phyloP scores from a whole-genome alignment of 179 eudicot genomes.

The Dionaea muscipula region DNA sequence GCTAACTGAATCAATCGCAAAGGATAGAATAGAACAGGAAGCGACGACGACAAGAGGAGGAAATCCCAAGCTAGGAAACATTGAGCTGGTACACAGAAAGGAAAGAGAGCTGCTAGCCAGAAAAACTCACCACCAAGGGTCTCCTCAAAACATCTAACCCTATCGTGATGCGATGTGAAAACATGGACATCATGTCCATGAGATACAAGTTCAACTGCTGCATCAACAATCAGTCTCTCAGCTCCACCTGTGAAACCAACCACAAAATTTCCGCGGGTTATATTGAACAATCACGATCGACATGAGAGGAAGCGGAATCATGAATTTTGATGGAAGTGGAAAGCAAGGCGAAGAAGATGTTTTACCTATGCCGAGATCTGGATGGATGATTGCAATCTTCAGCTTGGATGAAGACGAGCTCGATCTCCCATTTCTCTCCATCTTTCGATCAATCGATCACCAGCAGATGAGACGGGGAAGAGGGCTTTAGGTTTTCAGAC shows the following conservation, averaged over 20 bases:
- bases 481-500: too few relatives aligned
- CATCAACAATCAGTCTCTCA: slow-evolving; percentile 91
- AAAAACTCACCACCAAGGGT: slow-evolving; percentile 55
- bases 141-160: slow-evolving; percentile 77
- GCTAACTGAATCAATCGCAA: too few relatives aligned
- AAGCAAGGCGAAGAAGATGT: background rate
- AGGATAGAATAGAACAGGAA: too few relatives aligned
- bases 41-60: too few relatives aligned
- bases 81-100: background rate
- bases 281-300: background rate
- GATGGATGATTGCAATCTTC: slow-evolving; percentile 72
- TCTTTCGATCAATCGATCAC: slow-evolving; percentile 3
- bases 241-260: slow-evolving; percentile 61
- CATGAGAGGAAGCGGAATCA: background rate
- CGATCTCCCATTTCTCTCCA: slow-evolving; percentile 30
- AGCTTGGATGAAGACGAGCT: too few relatives aligned
- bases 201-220: slow-evolving; percentile 74
- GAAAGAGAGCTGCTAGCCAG: background rate
- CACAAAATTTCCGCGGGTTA: background rate
- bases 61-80: background rate
- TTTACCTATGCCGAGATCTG: slow-evolving; percentile 83
- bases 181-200: slow-evolving; percentile 73
- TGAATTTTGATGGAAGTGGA: background rate
- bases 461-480: slow-evolving; percentile 2
- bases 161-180: slow-evolving; percentile 85